These are phyloP conservation scores for Lactifluus volemus DNA, from an alignment of 768 basidiomycete genomes.

Conservation along the genomic window DNA sequence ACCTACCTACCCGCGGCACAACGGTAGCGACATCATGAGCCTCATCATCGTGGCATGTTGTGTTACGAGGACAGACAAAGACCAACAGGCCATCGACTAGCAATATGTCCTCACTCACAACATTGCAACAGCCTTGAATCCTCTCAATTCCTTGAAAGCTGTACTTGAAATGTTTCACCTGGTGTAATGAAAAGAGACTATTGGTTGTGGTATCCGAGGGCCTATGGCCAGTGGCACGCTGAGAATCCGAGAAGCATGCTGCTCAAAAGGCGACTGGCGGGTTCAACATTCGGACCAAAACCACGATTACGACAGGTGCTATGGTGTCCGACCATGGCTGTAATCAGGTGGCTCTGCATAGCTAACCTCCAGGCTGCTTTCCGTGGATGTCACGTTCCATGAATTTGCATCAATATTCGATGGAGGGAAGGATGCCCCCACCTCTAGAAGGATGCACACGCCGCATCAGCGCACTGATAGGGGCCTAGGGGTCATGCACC, in stretches of 20 bases:
- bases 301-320: background rate
- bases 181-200: background rate
- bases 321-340: background rate
- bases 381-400: background rate
- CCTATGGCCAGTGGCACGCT: background rate
- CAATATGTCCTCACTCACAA: background rate
- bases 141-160: background rate
- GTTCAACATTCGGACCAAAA: background rate
- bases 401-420: background rate
- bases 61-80: background rate
- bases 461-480: background rate
- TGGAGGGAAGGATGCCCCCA: background rate
- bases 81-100: background rate
- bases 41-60: background rate
- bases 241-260: no score
- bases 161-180: background rate
- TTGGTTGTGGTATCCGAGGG: no score
- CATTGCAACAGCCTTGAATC: background rate
- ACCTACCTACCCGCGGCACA: background rate
- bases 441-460: background rate
- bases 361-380: background rate
- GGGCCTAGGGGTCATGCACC: background rate
- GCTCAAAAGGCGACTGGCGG: background rate
- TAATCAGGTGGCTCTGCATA: background rate
- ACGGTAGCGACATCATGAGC: background rate